phyloP scores from a whole-genome alignment of 2,329 filamentous ascomycete genomes.

The Phoma sp. region DNA sequence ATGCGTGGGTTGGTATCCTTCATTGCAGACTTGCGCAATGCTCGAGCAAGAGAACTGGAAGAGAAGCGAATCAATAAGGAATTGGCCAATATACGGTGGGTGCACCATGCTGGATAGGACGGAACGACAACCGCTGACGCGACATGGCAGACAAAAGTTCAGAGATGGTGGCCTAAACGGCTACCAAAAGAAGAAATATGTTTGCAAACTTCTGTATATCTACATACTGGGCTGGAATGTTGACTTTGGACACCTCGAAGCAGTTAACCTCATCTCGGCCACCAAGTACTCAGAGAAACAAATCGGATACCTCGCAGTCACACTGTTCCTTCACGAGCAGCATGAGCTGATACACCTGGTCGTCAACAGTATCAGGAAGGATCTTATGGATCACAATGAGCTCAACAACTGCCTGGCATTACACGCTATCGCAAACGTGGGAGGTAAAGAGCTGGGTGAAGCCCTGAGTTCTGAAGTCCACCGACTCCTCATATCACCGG shows the following conservation, averaged over 20 bases:
- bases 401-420: conserved; percentile 95
- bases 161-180: conserved; percentile 93
- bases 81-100: conserved; percentile 89
- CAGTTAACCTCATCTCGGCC: conserved; percentile 95
- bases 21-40: conserved; percentile 95
- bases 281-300: conserved; percentile 99
- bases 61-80: conserved; percentile 99
- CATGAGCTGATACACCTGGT: conserved; percentile 96
- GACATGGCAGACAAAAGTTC: conserved; percentile 79
- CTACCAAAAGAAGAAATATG: conserved; percentile 99
- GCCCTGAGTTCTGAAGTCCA: conserved; percentile 92
- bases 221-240: conserved; percentile 99
- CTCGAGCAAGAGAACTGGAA: conserved; percentile 90
- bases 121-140: conserved; percentile 30
- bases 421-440: conserved; percentile 97
- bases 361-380: conserved; percentile 98
- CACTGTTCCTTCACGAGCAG: conserved; percentile 94
- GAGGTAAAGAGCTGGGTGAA: conserved; percentile 96
- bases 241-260: conserved; percentile 97
- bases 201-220: conserved; percentile 99
- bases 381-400: conserved; percentile 93
- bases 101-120: conserved; percentile 26
- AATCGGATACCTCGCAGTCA: conserved; percentile 97
- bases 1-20: conserved; percentile 84
- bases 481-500: conserved; percentile 91